These are phyloP conservation scores for Trichoderma asperelloides DNA, from an alignment of 495 filamentous ascomycete species.

Conservation along the genomic window DNA sequence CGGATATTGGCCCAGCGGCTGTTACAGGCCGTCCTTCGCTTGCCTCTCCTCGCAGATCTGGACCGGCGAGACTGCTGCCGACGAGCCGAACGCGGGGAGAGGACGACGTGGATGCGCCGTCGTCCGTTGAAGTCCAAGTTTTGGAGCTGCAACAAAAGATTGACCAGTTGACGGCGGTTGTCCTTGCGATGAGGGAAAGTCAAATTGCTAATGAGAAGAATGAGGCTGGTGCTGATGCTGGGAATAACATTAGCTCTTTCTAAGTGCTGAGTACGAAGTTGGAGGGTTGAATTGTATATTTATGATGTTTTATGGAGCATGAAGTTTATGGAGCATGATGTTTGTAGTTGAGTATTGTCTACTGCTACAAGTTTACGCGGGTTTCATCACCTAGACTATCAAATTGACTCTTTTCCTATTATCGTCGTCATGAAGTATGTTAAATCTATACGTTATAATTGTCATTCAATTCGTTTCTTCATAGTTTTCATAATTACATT, in stretches of 20 bases:
- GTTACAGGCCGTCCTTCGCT: neutral
- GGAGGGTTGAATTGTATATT: neutral
- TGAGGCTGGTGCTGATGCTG: neutral
- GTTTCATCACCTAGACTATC: too few species aligned
- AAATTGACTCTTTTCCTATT: too few species aligned
- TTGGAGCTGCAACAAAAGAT: slow-evolving; percentile 38
- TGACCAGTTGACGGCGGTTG: slow-evolving; percentile 35
- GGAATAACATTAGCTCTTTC: neutral
- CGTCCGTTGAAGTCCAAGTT: slow-evolving; percentile 34
- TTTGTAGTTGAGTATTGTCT: neutral
- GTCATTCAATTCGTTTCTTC: neutral
- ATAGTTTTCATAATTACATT: neutral
- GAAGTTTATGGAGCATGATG: neutral
- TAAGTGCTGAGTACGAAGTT: neutral
- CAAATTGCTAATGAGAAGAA: neutral
- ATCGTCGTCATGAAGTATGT: too few species aligned
- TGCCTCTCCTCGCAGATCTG: slow-evolving; percentile 10
- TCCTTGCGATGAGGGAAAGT: slow-evolving; percentile 30
- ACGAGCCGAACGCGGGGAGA: slow-evolving; percentile 17
- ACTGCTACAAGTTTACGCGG: too few species aligned
- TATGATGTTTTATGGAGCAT: neutral
- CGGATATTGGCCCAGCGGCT: neutral
- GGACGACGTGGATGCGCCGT: slow-evolving; percentile 21
- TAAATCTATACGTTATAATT: neutral
- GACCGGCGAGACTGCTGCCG: neutral